Evolutionary conservation across 495 filamentous ascomycete species (phyloP).

Genomic region (Penicillium psychrofluorescens): DNA sequence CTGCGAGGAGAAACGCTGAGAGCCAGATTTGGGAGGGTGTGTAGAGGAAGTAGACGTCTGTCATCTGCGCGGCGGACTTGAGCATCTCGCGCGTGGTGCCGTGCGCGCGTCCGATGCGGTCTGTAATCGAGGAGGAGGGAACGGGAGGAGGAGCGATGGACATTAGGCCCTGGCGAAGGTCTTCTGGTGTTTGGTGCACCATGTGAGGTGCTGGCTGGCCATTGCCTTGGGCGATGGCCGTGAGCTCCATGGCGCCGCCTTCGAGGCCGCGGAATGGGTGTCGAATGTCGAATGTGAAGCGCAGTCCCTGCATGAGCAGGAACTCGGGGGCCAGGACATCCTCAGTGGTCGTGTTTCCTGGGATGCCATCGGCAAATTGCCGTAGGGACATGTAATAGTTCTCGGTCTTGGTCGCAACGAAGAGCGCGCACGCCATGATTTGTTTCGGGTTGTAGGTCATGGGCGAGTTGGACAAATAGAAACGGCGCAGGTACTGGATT

Average conservation of each 20-base stretch:
- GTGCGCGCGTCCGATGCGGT: constrained; percentile 61
- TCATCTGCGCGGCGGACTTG: constrained; percentile 72
- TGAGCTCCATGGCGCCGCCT: constrained; percentile 77
- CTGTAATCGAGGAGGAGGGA: constrained; percentile 21
- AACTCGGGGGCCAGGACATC: constrained; percentile 86
- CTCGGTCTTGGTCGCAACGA: constrained; percentile 89
- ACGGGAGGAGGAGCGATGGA: constrained; percentile 18
- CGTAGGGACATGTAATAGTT: constrained; percentile 66
- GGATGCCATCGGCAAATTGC: constrained; percentile 56
- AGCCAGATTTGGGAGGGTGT: constrained; percentile 93
- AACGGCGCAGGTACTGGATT: constrained; percentile 83
- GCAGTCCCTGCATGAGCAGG: constrained; percentile 82
- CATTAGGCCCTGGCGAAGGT: constrained; percentile 25
- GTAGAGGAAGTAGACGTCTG: constrained; percentile 93
- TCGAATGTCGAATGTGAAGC: constrained; percentile 86
- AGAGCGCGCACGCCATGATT: constrained; percentile 80
- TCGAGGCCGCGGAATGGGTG: constrained; percentile 86
- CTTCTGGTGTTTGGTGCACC: constrained; percentile 26
- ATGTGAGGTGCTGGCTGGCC: constrained; percentile 31
- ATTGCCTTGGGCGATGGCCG: constrained; percentile 51
- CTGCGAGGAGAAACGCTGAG: constrained; percentile 65
- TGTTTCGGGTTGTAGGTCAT: constrained; percentile 90
- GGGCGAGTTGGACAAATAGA: constrained; percentile 88
- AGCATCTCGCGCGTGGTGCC: constrained; percentile 61
- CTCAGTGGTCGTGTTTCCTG: constrained; percentile 55